Conservation (phyloP, 345 rosid genomes). For the Boechera retrofracta region DNA sequence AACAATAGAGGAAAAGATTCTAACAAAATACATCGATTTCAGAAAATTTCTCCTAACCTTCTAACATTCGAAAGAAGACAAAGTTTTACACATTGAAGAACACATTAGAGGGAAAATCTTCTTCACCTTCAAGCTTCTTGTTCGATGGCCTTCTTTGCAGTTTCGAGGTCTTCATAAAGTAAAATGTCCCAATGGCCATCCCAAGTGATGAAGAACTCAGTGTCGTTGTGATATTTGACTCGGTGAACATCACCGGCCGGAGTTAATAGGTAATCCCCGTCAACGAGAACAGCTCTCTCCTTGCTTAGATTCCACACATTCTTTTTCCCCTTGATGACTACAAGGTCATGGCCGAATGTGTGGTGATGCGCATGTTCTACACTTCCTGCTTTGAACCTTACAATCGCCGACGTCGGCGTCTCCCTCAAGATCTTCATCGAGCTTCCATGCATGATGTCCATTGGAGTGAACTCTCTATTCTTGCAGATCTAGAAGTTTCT, state of each 20-base stretch:
- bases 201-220: conserved; percentile 93
- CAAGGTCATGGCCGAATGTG: conserved; percentile 84
- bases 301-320: conserved; percentile 81
- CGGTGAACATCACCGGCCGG: conserved; percentile 86
- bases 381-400: conserved; percentile 79
- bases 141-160: conserved; percentile 46
- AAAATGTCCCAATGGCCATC: conserved; percentile 89
- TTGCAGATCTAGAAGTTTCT: conserved; percentile 25
- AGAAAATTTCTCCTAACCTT: no score
- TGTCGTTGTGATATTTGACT: conserved; percentile 85
- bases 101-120: no score
- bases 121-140: no score
- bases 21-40: no score
- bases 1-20: no score
- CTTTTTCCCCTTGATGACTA: conserved; percentile 75
- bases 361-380: conserved; percentile 95
- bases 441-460: conserved; percentile 80
- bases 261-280: conserved; percentile 77
- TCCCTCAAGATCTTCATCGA: conserved; percentile 93
- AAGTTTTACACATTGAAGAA: no score
- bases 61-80: no score
- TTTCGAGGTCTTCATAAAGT: conserved; percentile 80
- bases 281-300: conserved; percentile 61
- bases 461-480: conserved; percentile 60
- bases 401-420: conserved; percentile 79